Evolutionary conservation across 2,329 filamentous ascomycete genomes (phyloP), one percentile per base, ranked within the genome.

Genomic region (Thyridium curvatum): DNA sequence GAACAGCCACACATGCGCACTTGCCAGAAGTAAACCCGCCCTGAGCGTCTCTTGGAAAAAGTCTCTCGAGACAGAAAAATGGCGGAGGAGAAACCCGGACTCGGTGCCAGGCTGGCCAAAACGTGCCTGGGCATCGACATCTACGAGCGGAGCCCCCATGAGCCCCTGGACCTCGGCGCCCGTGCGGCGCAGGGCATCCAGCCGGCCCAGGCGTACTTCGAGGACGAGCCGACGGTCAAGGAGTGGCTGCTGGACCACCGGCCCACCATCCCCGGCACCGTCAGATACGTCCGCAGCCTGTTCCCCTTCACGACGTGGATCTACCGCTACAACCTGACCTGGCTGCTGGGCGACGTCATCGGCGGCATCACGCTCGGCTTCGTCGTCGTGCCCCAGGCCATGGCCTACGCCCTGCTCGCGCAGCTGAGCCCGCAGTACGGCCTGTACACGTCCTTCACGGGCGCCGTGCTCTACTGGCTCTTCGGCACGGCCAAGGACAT

Each of bases 401-500:
- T 90, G 82, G 84, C 85, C 1, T 91, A 91, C 55, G 84, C 86
- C 12, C 64, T 80, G 28, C 68, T 91, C 16, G 86, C 86, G 17
- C 67, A 79, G 32, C 65, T 91, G 13, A 69, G 72, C 0, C 72
- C 79, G 3, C 73, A 88, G 49, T 90, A 77, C 51, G 86, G 86
- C 29, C 66, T 91, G 0, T 91, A 91, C 61, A 86, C 86, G 0
- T 89, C 85, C 0, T 91, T 91, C 53, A 84, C 88, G 58, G 86
- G 86, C 36, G 84, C 86, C 26, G 62, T 87, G 38, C 69, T 88
- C 38, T 91, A 91, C 62, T 90, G 85, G 84, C 75, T 87, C 41
- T 90, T 90, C 54, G 86, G 84, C 29, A 90, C 85, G 0, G 90
- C 86, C 8, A 90, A 89, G 53, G 86, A 91, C 56, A 89, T 91